Base-by-base conservation (phyloP, 441 rosid genomes). In the Viola pubescens region DNA sequence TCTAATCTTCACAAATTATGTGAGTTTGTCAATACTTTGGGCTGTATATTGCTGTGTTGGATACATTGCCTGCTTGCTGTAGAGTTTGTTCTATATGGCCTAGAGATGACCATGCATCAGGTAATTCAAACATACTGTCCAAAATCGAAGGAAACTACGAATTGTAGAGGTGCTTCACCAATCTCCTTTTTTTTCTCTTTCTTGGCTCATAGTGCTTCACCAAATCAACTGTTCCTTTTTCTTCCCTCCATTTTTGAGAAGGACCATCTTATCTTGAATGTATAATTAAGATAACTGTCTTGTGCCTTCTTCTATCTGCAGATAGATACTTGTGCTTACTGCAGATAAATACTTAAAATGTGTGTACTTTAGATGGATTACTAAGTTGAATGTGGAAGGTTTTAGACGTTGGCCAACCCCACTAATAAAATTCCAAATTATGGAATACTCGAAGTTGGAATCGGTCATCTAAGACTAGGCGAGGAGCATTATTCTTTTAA, bases 401-500 rank as follows among this genome's bases (percentile, higher is more conserved):
- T 65, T 42, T 65, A 48, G 59, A 34, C 37, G 49, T n/a, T 10
- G 39, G 65, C 72, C 78, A 58, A 64, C 66, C 61, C 74, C 68
- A 54, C 58, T 62, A 47, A 52, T 39, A 53, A 11, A 57, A 34
- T 14, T 54, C 48, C n/a, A 60, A 63, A 61, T 16, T 38, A 40
- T 54, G n/a, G 19, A 66, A 58, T 19, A 26, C 5, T 49, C 54
- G 72, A 68, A 55, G 9, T 34, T 37, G 48, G 13, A 58, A 39
- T 48, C 6, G 34, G 34, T 26, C 34, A 0, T 7, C 7, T 4
- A 0, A 7, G 7, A 14, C 34, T 2, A 9, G 47, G 16, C 49
- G 34, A 26, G 34, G 34, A 26, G 34, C 9, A 42, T 51, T 54
- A 9, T 13, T 9, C 34, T 3, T 48, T 8, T 19, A 16, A 5